Base-by-base conservation (phyloP, 768 basidiomycete species). In the Podaxis sp. region DNA sequence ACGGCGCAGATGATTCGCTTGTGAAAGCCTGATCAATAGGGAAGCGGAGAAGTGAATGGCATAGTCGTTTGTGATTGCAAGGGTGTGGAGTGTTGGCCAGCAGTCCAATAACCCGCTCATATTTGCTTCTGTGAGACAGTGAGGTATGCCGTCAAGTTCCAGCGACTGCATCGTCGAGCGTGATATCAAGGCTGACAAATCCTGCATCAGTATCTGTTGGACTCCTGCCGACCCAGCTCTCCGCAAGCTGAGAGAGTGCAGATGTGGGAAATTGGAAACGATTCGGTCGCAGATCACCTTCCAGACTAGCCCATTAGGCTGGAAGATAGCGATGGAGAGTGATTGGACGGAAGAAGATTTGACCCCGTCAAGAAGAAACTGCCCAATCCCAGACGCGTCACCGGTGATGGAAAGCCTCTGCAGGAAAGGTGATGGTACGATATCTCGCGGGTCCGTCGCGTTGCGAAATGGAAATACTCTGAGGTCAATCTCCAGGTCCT, bases 171-270 rank as follows among this genome's bases (percentile, higher is more conserved):
- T 53, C 17, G 33, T 26, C 28, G 52, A n/a, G n/a, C 59, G 51
- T 17, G 59, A 61, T 12, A 40, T 26, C 2, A 61, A 39, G 22
- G 36, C 33, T n/a, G 51, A 52, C 28, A 61, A 28, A 42, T 61
- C 59, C 52, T 61, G 59, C 39, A 52, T 38, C 59, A 59, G 33
- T 40, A 59, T 30, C 33, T 59, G 57, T 5, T 24, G 57, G n/a
- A 49, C n/a, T 30, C 4, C 26, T 12, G n/a, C 6, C 8, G 17
- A 9, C 13, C 42, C 44, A 19, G 57, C 57, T 36, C 57, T 46
- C 12, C 46, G 11, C 19, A 59, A 49, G 30, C 30, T 48, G 46
- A 59, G 44, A 28, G 57, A 49, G 42, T 49, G 57, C n/a, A 59
- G 15, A 5, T 49, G 26, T 7, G 57, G 57, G 33, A 59, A 59